A percentile compares a stretch with the other conserved stretches of the same genome.
Evolutionary conservation across 2,329 filamentous ascomycete genomes (phyloP).

Genomic region (Whalleya microplaca): DNA sequence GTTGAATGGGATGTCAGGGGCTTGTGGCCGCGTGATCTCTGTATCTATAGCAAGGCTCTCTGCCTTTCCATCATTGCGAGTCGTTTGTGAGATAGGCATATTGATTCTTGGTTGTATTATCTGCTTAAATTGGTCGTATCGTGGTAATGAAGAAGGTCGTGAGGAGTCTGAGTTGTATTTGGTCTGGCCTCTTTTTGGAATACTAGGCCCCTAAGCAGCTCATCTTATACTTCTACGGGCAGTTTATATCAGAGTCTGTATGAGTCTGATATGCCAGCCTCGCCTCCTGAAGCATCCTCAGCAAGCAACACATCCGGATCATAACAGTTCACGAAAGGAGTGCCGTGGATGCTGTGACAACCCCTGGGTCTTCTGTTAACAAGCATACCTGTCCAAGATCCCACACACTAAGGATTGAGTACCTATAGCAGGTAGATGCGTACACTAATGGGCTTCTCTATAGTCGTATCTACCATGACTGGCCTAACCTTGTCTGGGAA

Average conservation of each 20-base stretch:
- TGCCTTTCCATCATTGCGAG: too few species aligned
- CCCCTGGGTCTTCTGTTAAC: not conserved
- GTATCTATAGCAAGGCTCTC: too few species aligned
- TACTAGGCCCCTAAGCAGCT: not conserved
- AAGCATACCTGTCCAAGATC: too few species aligned
- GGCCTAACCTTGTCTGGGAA: too few species aligned
- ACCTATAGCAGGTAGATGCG: too few species aligned
- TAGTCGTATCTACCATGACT: too few species aligned
- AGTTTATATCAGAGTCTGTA: not conserved
- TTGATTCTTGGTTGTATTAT: not conserved
- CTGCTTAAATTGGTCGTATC: not conserved
- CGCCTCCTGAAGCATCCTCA: not conserved
- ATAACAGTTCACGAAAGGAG: not conserved
- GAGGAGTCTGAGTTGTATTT: not conserved
- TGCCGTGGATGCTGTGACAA: not conserved
- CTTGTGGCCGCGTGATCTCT: not conserved
- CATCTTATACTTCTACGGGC: not conserved
- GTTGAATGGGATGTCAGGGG: not conserved
- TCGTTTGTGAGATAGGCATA: not conserved
- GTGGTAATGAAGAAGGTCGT: not conserved
- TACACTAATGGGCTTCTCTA: too few species aligned
- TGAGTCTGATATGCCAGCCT: not conserved
- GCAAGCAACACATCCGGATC: not conserved
- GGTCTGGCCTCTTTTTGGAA: not conserved
- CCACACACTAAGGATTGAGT: too few species aligned